Evolutionary conservation across 2,329 filamentous ascomycete genomes (phyloP).

Genomic region (Neonectria coccinea): DNA sequence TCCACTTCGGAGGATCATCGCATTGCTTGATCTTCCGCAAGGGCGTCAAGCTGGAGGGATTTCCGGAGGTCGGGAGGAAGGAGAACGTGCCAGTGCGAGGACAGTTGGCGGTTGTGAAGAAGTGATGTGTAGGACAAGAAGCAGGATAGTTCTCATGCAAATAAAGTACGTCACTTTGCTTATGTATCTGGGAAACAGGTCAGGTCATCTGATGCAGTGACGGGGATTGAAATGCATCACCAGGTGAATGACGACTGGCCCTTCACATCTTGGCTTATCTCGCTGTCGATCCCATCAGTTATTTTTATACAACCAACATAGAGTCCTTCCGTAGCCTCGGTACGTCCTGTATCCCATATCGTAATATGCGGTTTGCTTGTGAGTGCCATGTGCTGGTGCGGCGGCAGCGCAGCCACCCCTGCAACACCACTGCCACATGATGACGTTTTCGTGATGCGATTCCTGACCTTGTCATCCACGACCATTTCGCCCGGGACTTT

Average conservation of each 20-base stretch:
- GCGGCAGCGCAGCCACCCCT: neutral
- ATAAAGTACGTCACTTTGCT: neutral
- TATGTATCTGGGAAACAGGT: too few relatives aligned
- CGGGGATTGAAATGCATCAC: too few relatives aligned
- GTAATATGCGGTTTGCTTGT: neutral
- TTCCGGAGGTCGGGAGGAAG: conserved; percentile 51
- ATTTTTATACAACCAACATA: neutral
- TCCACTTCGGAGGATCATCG: conserved; percentile 81
- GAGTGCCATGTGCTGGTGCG: neutral
- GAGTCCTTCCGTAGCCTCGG: neutral
- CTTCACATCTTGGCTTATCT: neutral
- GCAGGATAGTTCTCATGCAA: neutral
- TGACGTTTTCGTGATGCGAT: neutral
- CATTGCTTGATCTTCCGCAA: conserved; percentile 76
- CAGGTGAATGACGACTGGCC: neutral
- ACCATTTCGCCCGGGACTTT: too few relatives aligned
- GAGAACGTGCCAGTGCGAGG: conserved; percentile 56
- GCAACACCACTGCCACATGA: neutral
- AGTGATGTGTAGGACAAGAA: neutral
- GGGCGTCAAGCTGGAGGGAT: conserved; percentile 60
- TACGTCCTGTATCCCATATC: neutral
- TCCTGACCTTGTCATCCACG: neutral
- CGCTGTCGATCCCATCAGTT: neutral
- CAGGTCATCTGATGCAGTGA: too few relatives aligned
- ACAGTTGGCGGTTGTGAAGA: conserved; percentile 50